Conservation (phyloP, 331 rosid species). For the Quercus tomentella region DNA sequence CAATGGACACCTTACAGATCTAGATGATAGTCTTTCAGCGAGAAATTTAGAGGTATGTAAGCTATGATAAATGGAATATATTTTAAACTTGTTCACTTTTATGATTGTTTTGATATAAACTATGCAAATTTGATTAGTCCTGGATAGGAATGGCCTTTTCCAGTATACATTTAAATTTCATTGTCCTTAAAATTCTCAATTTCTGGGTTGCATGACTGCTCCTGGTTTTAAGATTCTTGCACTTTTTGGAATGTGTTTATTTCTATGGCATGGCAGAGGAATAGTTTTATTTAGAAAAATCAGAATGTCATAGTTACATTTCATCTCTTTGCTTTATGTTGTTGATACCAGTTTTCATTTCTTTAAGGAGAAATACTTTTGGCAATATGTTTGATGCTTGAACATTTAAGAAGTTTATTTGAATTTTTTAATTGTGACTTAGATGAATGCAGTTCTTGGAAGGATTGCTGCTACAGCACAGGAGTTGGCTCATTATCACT, state of each 20-base stretch:
- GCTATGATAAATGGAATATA: background rate
- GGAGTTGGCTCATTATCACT: constrained; percentile 94
- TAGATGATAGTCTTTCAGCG: constrained; percentile 81
- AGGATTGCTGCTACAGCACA: constrained; percentile 80
- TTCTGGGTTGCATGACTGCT: background rate
- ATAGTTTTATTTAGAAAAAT: background rate
- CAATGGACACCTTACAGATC: constrained; percentile 71
- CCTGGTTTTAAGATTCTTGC: background rate
- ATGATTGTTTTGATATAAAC: background rate
- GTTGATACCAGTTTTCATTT: background rate
- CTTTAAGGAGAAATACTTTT: background rate
- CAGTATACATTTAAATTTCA: background rate
- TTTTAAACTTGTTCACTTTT: background rate
- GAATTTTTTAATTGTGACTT: constrained; percentile 23
- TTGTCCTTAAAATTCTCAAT: background rate
- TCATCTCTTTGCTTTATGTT: background rate
- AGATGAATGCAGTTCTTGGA: constrained; percentile 97
- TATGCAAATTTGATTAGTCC: background rate
- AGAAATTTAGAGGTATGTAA: constrained; percentile 73
- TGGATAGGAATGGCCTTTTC: background rate
- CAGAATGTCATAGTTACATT: background rate
- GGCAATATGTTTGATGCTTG: background rate
- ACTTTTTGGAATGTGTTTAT: background rate
- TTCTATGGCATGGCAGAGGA: background rate
- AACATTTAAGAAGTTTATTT: background rate